Evolutionary conservation across 2,329 filamentous ascomycete species (phyloP).

Genomic region (Penicillium sp.): DNA sequence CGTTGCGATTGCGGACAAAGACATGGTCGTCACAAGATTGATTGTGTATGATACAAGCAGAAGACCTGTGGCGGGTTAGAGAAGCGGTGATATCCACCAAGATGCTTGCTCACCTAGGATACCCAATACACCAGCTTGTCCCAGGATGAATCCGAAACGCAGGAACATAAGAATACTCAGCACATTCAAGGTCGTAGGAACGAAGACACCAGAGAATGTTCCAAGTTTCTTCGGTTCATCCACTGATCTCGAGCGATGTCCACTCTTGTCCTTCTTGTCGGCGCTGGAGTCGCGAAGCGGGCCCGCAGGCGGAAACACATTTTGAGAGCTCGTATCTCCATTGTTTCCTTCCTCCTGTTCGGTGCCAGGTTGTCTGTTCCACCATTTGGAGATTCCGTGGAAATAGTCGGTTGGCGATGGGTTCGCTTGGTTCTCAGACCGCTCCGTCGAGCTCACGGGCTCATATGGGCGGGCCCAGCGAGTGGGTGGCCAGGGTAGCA

Average conservation of each 20-base stretch:
- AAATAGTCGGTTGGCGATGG: conserved; percentile 27
- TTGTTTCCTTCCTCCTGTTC: conserved; percentile 10
- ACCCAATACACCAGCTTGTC: conserved; percentile 75
- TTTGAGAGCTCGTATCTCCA: conserved; percentile 10
- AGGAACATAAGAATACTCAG: conserved; percentile 91
- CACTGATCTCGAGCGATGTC: conserved; percentile 25
- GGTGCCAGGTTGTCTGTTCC: conserved; percentile 15
- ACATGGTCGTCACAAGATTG: conserved; percentile 81
- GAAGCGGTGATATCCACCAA: conserved; percentile 4
- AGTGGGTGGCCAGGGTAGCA: conserved; percentile 25
- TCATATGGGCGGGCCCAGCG: conserved; percentile 27
- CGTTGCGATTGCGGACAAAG: conserved; percentile 83
- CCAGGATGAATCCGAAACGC: conserved; percentile 81
- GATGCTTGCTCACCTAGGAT: conserved; percentile 65
- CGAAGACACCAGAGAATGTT: conserved; percentile 77
- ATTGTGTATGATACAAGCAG: conserved; percentile 76
- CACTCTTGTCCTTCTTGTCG: conserved; percentile 36
- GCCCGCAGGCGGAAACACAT: conserved; percentile 19
- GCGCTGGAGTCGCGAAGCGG: conserved; percentile 28
- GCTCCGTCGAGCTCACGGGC: conserved; percentile 22
- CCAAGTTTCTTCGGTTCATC: conserved; percentile 65
- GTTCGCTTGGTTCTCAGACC: conserved; percentile 15
- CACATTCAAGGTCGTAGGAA: conserved; percentile 86
- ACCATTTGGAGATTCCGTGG: conserved; percentile 28
- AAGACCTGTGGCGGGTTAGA: conserved; percentile 56